A percentile compares a stretch with the other conserved stretches of the same genome.
Evolutionary conservation across 2,329 filamentous ascomycete species (phyloP).

Genomic region (Pseudogymnoascus sp.): DNA sequence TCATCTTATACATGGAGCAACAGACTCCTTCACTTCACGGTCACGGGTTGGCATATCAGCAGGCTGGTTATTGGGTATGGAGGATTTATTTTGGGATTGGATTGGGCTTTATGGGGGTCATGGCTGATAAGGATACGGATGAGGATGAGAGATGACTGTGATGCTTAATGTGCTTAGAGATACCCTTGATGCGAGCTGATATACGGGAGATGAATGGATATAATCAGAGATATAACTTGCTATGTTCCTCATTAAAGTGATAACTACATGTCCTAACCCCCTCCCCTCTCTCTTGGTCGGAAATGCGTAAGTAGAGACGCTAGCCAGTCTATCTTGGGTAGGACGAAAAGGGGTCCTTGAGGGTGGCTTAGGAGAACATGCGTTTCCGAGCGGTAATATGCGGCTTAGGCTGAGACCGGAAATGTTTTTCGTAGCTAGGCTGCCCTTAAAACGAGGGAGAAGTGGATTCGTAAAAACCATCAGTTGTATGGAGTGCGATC

Average conservation of each 20-base stretch:
- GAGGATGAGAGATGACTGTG: background rate
- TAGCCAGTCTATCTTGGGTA: background rate
- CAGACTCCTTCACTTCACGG: background rate
- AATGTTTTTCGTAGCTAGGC: too few relatives aligned
- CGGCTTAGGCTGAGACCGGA: too few relatives aligned
- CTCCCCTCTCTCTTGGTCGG: background rate
- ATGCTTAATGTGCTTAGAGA: conserved; percentile 5
- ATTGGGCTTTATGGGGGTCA: background rate
- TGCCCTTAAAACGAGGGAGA: too few relatives aligned
- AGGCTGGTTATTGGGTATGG: background rate
- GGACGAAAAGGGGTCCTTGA: background rate
- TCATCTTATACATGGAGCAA: conserved; percentile 1
- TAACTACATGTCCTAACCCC: background rate
- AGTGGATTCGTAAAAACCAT: too few relatives aligned
- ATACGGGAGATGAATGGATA: background rate
- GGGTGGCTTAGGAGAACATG: background rate
- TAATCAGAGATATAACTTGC: conserved; percentile 4
- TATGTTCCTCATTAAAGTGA: background rate
- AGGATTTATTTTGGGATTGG: background rate
- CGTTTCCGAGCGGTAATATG: background rate
- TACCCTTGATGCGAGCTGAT: conserved; percentile 6
- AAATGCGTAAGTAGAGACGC: background rate
- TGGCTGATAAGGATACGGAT: background rate
- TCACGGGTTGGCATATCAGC: conserved; percentile 5
- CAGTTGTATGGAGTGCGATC: too few relatives aligned